Evolutionary conservation across 2,329 filamentous ascomycete genomes (phyloP), one percentile per base, ranked within the genome.

Genomic region (Pestalotiopsis sp.): DNA sequence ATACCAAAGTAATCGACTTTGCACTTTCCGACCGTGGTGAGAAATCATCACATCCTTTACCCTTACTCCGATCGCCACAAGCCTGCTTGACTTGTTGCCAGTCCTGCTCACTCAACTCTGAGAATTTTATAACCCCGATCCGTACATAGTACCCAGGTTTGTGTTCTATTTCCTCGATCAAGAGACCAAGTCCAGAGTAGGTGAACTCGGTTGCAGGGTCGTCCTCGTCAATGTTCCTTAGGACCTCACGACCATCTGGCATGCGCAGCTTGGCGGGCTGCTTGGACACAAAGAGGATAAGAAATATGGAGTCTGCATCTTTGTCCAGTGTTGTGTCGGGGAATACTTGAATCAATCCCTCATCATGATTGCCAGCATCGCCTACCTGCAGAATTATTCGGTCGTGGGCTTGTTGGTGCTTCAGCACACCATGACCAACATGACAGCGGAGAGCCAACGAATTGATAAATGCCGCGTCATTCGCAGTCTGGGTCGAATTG

Each of bases 111-210:
- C 23, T 63, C 12, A 63, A 17, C 7, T 41, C 60, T 9, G 60
- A 63, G n/a, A 63, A 63, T 20, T 63, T 63, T 5, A 63, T 41
- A 17, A 63, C 60, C 7, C 60, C 60, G 14, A 41, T 17, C 11
- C 60, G 60, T 4, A 4, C 31, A 36, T 63, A 63, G 25, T 3
- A 41, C n/a, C 31, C 20, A 41, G 60, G 27, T 14, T 3, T 25
- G 6, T 2, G 7, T 14, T 0, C 9, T 4, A 13, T 3, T 14
- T n/a, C 17, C 4, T 45, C 60, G n/a, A 63, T 41, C 36, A 63
- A n/a, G 17, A 63, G 38, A 14, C 60, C 60, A 11, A 63, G 31
- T 13, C 60, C 60, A 63, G 60, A 63, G n/a, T 63, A 63, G 11
- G 14, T 41, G 5, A 63, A 63, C 20, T 63, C 60, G 2, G 31